These are phyloP conservation scores for Nasturtium officinale DNA, from an alignment of 345 rosid species.

Conservation along the genomic window DNA sequence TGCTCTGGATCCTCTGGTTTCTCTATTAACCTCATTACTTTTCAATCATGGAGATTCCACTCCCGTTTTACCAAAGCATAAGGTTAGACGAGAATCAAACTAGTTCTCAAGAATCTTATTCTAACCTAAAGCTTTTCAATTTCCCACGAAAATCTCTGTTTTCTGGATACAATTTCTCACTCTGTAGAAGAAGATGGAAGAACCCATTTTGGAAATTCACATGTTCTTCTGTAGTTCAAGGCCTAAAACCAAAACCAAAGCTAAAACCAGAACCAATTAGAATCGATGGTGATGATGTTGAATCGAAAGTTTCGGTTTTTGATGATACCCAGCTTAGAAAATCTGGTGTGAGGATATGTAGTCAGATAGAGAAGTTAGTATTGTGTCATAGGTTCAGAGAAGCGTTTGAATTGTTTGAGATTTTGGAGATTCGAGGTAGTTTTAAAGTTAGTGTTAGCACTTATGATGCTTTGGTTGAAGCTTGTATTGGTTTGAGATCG, in stretches of 20 bases:
- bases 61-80: slow-evolving; percentile 50
- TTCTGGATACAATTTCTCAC: slow-evolving; percentile 49
- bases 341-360: slow-evolving; percentile 56
- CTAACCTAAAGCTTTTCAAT: slow-evolving; percentile 37
- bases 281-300: slow-evolving; percentile 27
- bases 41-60: slow-evolving; percentile 58
- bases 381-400: slow-evolving; percentile 56
- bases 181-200: slow-evolving; percentile 49
- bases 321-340: slow-evolving; percentile 44
- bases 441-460: slow-evolving; percentile 56
- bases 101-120: slow-evolving; percentile 7
- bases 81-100: slow-evolving; percentile 50
- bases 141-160: slow-evolving; percentile 41
- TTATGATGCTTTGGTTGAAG: slow-evolving; percentile 73
- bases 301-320: slow-evolving; percentile 24
- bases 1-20: slow-evolving; percentile 22
- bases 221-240: slow-evolving; percentile 57
- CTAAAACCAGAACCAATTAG: slow-evolving; percentile 53
- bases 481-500: slow-evolving; percentile 75
- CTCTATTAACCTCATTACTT: slow-evolving; percentile 17
- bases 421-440: slow-evolving; percentile 61
- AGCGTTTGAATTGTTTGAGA: slow-evolving; percentile 86
- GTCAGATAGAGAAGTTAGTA: slow-evolving; percentile 78
- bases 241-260: slow-evolving; percentile 58
- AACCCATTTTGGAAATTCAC: slow-evolving; percentile 46